Evolutionary conservation across 78 protist genomes (phyloP), one percentile per base, ranked within the genome.

Genomic region (Dictyostelium purpureum): DNA sequence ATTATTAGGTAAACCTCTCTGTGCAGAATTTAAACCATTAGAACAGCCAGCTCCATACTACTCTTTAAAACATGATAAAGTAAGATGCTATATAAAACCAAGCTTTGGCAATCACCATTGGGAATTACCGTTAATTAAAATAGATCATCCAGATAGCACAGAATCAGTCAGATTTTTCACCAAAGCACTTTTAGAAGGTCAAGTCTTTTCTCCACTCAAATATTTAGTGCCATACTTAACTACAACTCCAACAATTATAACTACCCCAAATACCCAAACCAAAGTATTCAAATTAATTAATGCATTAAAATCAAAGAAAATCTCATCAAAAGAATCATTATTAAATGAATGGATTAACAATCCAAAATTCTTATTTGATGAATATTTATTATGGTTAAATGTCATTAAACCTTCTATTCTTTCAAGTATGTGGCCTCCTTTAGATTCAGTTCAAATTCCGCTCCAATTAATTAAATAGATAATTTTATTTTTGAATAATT

Each of bases 21-120:
- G 89, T 70, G 37, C 85, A 26, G 77, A 71, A 6, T 82, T 78
- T 49, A 87, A 85, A 43, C 88, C 93, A 45, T 28, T 85, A 19
- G 96, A 76, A 16, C 26, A 38, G 33, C 96, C 96, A 26, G 70
- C 56, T 14, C 96, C 96, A 42, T 33, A 47, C 24, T 89, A 89
- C 38, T 79, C 87, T 28, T 10, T 21, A 1, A 80, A 89, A 59
- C 79, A 59, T 24, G 94, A 89, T 61, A 45, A 26, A 11, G 88
- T 89, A 6, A 89, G 61, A 28, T 89, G 94, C 28, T 75, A 70
- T 19, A 45, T 89, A 9, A 77, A 63, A 71, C 90, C 88, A 63
- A 73, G 31, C 21, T 89, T 57, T 63, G 94, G 94, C 19, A 43
- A 9, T 52, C 87, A 77, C 33, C 71, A 49, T 70, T 89, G 94